Conservation (phyloP, 495 filamentous ascomycete species). For the Parachaetomium inaequale region DNA sequence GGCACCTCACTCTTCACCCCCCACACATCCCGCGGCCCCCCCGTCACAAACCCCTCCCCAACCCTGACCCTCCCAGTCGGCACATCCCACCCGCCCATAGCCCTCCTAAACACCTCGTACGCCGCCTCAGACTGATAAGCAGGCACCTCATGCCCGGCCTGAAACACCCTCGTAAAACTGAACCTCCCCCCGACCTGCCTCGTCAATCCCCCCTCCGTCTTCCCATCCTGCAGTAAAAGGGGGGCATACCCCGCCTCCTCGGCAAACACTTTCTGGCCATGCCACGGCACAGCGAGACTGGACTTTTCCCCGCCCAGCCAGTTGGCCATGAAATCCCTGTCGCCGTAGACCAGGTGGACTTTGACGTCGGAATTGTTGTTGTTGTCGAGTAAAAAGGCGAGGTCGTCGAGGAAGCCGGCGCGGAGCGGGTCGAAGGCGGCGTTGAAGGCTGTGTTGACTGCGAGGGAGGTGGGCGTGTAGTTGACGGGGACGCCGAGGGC, state of each 20-base stretch:
- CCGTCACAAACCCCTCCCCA: not conserved
- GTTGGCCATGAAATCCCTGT: not conserved
- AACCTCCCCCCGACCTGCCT: not conserved
- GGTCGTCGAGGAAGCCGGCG: not conserved
- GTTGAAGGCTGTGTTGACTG: not conserved
- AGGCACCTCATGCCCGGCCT: constrained; percentile 1
- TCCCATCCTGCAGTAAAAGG: not conserved
- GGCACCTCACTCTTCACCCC: not conserved
- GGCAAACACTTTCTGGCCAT: not conserved
- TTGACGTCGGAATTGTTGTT: not conserved
- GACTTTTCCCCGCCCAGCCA: not conserved
- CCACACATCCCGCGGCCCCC: not conserved
- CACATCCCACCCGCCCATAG: constrained; percentile 1
- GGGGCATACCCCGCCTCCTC: not conserved
- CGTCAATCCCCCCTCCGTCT: not conserved
- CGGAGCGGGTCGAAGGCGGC: not conserved
- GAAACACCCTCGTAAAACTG: not conserved
- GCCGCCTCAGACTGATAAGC: not conserved
- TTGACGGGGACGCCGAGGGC: not conserved
- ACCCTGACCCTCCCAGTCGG: not conserved
- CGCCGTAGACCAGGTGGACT: not conserved
- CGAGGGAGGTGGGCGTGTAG: not conserved
- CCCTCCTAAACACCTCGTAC: not conserved
- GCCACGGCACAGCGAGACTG: not conserved
- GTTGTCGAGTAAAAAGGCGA: not conserved